Evolutionary conservation across 2,329 filamentous ascomycete species (phyloP), one percentile per base, ranked within the genome.

Genomic region (Talaromyces sp.): DNA sequence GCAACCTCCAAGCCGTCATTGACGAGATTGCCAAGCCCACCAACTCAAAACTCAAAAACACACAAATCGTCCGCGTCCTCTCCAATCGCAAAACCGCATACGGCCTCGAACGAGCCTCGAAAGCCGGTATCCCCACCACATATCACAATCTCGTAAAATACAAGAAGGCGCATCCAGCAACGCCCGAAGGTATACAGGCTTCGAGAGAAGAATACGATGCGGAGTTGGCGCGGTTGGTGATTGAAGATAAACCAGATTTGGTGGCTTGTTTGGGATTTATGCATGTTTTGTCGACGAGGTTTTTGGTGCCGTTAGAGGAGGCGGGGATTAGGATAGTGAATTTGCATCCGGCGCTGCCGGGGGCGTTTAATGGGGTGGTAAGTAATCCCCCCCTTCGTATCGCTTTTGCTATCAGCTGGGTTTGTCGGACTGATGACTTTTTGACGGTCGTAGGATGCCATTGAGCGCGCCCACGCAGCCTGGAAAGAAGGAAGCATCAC

Each of bases 181-280:
- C 74, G 71, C 79, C 78, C 16, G 82, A 85, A 43, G 79, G 81
- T 6, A 74, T 82, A 7, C 74, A 78, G 66, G 71, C 74, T 48
- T 89, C 87, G 1, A 85, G 92, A 27, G 79, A 83, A 56, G 82
- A 82, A 62, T 96, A 95, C 76, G 92, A 96, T 74, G 85, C 87
- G 14, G 90, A 91, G 50, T 82, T 96, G 67, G 90, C 91, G 0
- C 77, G 83, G 48, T 82, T 89, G 66, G 84, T 96, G 61, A 80
- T 94, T 27, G 75, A 78, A 4, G 85, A 89, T 68, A 78, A 78
- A 65, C 92, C 92, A 0, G 86, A 93, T 63, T 77, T 96, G 63
- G 87, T 96, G 58, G 89, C 95, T 9, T 90, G 93, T 69, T 89
- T 91, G 3, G 92, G 93, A 2, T 96, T 91, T 85, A 96, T 96